These are phyloP conservation scores for Moesziomyces antarcticus DNA, from an alignment of 1,284 basidiomycete genomes.

Conservation along the genomic window DNA sequence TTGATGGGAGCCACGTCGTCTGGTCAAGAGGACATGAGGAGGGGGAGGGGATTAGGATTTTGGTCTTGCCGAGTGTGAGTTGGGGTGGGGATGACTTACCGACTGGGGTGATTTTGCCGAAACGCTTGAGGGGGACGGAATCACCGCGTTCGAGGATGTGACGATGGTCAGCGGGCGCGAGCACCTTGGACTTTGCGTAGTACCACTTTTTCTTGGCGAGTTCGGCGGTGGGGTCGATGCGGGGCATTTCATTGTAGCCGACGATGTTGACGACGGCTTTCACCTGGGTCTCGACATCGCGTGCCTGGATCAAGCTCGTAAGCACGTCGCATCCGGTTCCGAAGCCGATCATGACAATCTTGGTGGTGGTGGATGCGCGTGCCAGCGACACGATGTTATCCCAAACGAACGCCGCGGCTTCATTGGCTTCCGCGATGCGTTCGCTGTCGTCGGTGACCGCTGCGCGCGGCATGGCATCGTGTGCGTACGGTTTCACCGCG, in stretches of 20 bases:
- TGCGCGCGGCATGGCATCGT: background rate
- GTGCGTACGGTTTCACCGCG: constrained; percentile 3
- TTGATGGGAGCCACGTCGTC: constrained; percentile 25
- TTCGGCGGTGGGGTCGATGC: constrained; percentile 1
- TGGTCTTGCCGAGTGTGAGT: background rate
- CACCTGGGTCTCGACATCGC: constrained; percentile 33
- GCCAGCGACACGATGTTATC: constrained; percentile 88
- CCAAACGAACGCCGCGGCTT: constrained; percentile 78
- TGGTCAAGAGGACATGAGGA: background rate
- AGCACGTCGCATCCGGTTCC: constrained; percentile 82
- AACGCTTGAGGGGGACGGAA: constrained; percentile 20
- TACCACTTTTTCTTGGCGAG: constrained; percentile 43
- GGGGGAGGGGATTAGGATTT: background rate
- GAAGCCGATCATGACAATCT: constrained; percentile 85
- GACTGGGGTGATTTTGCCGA: constrained; percentile 24
- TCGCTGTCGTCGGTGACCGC: background rate
- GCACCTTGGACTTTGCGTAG: constrained; percentile 22
- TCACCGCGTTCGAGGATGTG: constrained; percentile 27
- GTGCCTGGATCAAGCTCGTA: constrained; percentile 77
- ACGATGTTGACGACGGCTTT: constrained; percentile 50
- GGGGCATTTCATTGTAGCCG: constrained; percentile 48
- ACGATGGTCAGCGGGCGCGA: constrained; percentile 34
- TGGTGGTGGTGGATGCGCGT: constrained; percentile 70
- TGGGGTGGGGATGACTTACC: constrained; percentile 18
- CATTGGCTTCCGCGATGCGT: background rate